Percentiles rank a stretch among this genome's conserved stretches.
These are phyloP conservation scores for Annulohypoxylon moriforme DNA, from an alignment of 495 filamentous ascomycete species.

Conservation along the genomic window DNA sequence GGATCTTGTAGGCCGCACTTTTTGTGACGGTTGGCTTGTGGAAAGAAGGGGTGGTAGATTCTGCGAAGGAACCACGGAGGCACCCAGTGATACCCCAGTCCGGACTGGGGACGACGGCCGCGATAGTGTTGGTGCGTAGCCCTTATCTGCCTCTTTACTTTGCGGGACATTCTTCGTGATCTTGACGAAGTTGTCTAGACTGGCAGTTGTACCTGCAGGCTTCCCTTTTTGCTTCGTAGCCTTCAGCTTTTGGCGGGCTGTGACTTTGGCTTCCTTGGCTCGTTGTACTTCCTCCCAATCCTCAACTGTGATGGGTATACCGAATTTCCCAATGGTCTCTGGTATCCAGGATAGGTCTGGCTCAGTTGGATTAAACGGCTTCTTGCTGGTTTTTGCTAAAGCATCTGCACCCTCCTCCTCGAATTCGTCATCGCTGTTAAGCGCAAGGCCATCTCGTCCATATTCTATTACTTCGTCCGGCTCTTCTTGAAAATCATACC, in stretches of 20 bases:
- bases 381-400: slow-evolving; percentile 53
- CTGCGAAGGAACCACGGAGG: slow-evolving; percentile 13
- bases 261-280: slow-evolving; percentile 59
- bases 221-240: slow-evolving; percentile 45
- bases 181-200: slow-evolving; percentile 54
- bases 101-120: slow-evolving; percentile 4
- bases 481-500: slow-evolving; percentile 76
- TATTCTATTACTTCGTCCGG: slow-evolving; percentile 67
- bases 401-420: slow-evolving; percentile 52
- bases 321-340: slow-evolving; percentile 74
- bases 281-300: slow-evolving; percentile 77
- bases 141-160: slow-evolving; percentile 12
- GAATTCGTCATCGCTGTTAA: slow-evolving; percentile 66
- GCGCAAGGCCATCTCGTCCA: slow-evolving; percentile 60
- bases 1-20: slow-evolving; percentile 38
- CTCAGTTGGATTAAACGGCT: slow-evolving; percentile 74
- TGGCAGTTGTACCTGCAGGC: slow-evolving; percentile 39
- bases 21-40: slow-evolving; percentile 27
- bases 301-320: slow-evolving; percentile 76
- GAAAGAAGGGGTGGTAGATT: background rate
- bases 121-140: background rate
- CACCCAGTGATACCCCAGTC: slow-evolving; percentile 2
- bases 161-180: slow-evolving; percentile 49
- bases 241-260: slow-evolving; percentile 45
- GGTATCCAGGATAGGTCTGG: slow-evolving; percentile 80